Conservation (phyloP, 192 early-diverging fungal genomes). For the Phycomyces nitens region DNA sequence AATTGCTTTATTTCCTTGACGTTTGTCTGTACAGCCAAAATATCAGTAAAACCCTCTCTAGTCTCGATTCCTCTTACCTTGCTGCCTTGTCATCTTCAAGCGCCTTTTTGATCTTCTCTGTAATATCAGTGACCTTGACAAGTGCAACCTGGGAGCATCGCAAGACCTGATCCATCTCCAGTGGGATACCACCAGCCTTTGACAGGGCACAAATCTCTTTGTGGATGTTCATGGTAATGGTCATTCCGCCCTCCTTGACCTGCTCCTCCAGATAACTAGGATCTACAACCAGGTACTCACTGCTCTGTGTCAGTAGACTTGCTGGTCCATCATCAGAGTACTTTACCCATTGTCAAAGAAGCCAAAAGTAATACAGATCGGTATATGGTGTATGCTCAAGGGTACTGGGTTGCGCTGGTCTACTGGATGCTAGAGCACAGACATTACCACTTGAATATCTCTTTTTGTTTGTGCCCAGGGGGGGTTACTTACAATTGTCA, state of each 20-base stretch:
- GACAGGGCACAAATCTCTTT: conserved; percentile 88
- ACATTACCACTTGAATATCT: too few species aligned
- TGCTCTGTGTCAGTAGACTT: conserved; percentile 13
- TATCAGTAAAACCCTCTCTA: too few species aligned
- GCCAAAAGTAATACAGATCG: conserved; percentile 89
- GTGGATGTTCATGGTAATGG: conserved; percentile 87
- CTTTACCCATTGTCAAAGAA: conserved; percentile 82
- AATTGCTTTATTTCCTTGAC: too few species aligned
- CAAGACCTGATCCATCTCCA: conserved; percentile 71
- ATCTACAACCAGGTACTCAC: conserved; percentile 73
- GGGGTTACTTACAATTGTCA: conserved; percentile 73
- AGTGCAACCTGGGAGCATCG: conserved; percentile 81
- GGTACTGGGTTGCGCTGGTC: conserved; percentile 92
- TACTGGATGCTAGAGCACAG: conserved; percentile 62
- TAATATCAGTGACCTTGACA: conserved; percentile 68
- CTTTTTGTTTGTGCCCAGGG: background rate
- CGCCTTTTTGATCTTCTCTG: conserved; percentile 74
- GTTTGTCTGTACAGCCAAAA: too few species aligned
- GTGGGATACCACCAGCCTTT: conserved; percentile 86
- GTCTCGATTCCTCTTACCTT: conserved; percentile 6
- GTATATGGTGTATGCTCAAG: conserved; percentile 92
- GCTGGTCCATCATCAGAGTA: background rate
- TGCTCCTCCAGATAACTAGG: conserved; percentile 87
- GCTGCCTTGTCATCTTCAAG: conserved; percentile 48
- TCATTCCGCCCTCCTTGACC: conserved; percentile 77